These are phyloP conservation scores for Hypoxylon lenormandii DNA, from an alignment of 495 filamentous ascomycete genomes.

Conservation along the genomic window DNA sequence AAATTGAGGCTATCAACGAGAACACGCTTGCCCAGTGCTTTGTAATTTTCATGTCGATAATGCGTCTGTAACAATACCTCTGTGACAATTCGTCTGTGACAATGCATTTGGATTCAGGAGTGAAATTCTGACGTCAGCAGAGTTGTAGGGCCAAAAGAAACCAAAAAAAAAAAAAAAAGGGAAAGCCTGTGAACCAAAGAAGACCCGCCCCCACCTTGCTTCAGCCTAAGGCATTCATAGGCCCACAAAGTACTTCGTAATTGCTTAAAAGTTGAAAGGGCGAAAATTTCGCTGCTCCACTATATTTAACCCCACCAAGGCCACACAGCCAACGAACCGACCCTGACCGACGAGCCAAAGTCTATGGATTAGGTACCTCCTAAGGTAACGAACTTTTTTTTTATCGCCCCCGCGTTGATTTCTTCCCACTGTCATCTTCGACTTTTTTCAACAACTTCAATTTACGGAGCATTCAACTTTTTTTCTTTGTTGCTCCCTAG, in stretches of 20 bases:
- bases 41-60: too few species aligned
- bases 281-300: slow-evolving; percentile 33
- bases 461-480: background rate
- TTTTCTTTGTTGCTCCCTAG: background rate
- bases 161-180: slow-evolving; percentile 1
- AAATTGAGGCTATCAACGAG: too few species aligned
- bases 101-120: too few species aligned
- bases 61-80: too few species aligned
- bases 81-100: too few species aligned
- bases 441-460: background rate
- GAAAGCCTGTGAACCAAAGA: background rate
- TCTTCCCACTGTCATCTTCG: background rate
- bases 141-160: slow-evolving; percentile 10
- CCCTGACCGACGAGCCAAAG: slow-evolving; percentile 16
- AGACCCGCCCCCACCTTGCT: slow-evolving; percentile 25
- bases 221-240: background rate
- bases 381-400: background rate
- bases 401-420: slow-evolving; percentile 4
- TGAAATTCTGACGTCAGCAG: slow-evolving; percentile 32
- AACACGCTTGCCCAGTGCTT: too few species aligned
- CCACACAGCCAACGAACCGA: background rate
- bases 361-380: background rate
- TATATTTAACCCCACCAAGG: slow-evolving; percentile 11
- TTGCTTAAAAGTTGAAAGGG: slow-evolving; percentile 31
- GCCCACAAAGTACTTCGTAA: slow-evolving; percentile 20